phyloP scores from a whole-genome alignment of 257 asterid species.

The Orobanche coerulescens region DNA sequence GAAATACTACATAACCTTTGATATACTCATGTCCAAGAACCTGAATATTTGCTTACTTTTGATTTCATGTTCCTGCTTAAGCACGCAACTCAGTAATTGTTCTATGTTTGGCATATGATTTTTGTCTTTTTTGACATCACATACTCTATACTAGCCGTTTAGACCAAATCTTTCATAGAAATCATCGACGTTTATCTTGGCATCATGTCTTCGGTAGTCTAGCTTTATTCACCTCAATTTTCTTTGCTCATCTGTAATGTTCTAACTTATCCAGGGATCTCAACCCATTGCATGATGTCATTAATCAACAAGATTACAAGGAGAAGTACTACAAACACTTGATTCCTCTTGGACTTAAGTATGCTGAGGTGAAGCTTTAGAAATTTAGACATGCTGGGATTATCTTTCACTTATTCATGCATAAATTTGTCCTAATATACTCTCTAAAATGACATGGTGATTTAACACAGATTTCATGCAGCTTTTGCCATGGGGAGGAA shows the following conservation, averaged over 20 bases:
- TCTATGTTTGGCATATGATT: not conserved
- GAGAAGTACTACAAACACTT: constrained; percentile 60
- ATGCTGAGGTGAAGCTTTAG: constrained; percentile 44
- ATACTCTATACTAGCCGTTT: not conserved
- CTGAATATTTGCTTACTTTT: not conserved
- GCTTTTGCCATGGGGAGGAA: constrained; percentile 99
- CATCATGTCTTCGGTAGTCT: too few species aligned
- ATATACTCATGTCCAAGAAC: not conserved
- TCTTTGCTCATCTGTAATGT: constrained; percentile 3
- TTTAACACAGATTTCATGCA: constrained; percentile 65
- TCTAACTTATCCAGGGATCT: constrained; percentile 56
- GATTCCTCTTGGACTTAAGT: constrained; percentile 61
- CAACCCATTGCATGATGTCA: constrained; percentile 72
- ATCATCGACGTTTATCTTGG: not conserved
- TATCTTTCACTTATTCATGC: not conserved
- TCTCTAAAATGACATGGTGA: constrained; percentile 30
- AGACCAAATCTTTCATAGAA: constrained; percentile 3
- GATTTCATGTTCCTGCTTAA: not conserved
- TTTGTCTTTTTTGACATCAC: not conserved
- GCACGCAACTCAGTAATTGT: not conserved
- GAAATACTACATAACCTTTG: not conserved
- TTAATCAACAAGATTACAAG: constrained; percentile 51
- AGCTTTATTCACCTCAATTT: not conserved
- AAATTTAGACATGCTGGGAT: not conserved
- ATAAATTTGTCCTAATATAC: not conserved